These are phyloP conservation scores for Daldinia decipiens DNA, from an alignment of 495 filamentous ascomycete species.

Conservation along the genomic window DNA sequence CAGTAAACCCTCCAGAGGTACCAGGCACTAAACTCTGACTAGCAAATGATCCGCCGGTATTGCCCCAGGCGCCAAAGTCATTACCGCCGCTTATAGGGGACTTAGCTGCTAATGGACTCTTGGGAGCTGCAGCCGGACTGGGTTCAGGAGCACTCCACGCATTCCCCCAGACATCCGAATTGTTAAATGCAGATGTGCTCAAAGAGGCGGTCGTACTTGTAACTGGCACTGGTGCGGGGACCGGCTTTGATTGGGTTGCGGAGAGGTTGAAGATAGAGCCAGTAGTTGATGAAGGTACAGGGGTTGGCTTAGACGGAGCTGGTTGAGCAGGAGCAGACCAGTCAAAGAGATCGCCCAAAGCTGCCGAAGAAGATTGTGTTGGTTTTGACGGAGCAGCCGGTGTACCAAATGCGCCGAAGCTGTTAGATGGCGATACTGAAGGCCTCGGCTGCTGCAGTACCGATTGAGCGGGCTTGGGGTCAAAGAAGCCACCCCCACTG, in stretches of 20 bases:
- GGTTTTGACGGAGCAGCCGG: conserved; percentile 59
- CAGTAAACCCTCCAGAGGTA: conserved; percentile 59
- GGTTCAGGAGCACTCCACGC: conserved; percentile 64
- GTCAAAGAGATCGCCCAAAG: conserved; percentile 81
- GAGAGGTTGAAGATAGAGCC: conserved; percentile 86
- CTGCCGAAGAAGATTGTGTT: conserved; percentile 59
- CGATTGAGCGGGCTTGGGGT: conserved; percentile 69
- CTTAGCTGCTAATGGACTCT: conserved; percentile 40
- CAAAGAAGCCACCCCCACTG: conserved; percentile 82
- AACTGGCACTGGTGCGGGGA: conserved; percentile 48
- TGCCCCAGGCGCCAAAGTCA: conserved; percentile 86
- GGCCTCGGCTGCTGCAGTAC: conserved; percentile 60
- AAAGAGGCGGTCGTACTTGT: conserved; percentile 50
- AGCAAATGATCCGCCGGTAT: conserved; percentile 60
- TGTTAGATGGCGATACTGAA: conserved; percentile 56
- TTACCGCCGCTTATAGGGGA: conserved; percentile 24
- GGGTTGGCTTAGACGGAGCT: conserved; percentile 52
- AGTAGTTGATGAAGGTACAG: conserved; percentile 51
- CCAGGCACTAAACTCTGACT: conserved; percentile 65
- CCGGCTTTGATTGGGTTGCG: conserved; percentile 57
- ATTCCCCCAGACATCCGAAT: conserved; percentile 64
- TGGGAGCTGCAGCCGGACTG: conserved; percentile 43
- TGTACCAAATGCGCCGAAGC: conserved; percentile 65
- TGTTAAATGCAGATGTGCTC: conserved; percentile 50
- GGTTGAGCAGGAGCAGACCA: conserved; percentile 70